phyloP scores from a whole-genome alignment of 345 rosid species.

The Jatropha curcas region DNA sequence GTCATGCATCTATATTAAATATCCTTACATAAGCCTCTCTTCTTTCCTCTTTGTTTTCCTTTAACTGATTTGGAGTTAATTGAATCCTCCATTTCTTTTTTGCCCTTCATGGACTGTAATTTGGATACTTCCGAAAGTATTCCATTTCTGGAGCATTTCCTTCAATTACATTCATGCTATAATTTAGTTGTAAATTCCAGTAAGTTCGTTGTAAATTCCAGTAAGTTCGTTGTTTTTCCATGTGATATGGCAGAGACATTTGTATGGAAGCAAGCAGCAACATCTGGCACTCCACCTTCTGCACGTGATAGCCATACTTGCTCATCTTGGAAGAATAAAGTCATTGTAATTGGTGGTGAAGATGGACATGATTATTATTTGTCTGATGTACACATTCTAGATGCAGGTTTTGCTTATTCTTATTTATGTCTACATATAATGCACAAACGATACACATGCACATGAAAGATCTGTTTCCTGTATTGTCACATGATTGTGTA shows the following conservation, averaged over 20 bases:
- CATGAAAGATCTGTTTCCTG: background rate
- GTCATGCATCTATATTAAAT: background rate
- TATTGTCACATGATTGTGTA: background rate
- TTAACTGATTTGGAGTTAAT: too few relatives aligned
- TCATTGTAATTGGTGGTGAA: slow-evolving; percentile 95
- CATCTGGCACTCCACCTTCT: slow-evolving; percentile 84
- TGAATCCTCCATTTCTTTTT: background rate
- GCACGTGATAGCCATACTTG: slow-evolving; percentile 95
- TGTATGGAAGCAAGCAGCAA: slow-evolving; percentile 79
- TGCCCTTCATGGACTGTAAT: background rate
- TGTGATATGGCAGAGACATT: slow-evolving; percentile 64
- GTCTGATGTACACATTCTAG: slow-evolving; percentile 93
- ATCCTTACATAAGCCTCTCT: too few relatives aligned
- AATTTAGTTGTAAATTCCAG: background rate
- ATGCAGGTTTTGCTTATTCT: slow-evolving; percentile 63
- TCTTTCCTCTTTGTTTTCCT: too few relatives aligned
- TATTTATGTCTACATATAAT: too few relatives aligned
- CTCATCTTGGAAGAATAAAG: slow-evolving; percentile 88
- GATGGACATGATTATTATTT: slow-evolving; percentile 89
- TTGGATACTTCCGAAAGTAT: background rate
- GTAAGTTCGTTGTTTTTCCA: slow-evolving; percentile 6
- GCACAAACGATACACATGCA: background rate
- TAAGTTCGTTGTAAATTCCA: background rate
- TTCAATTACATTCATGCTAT: background rate
- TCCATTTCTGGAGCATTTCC: background rate